phyloP scores from a whole-genome alignment of 352 stramenopile species.

The Globisporangium sylvaticum region DNA sequence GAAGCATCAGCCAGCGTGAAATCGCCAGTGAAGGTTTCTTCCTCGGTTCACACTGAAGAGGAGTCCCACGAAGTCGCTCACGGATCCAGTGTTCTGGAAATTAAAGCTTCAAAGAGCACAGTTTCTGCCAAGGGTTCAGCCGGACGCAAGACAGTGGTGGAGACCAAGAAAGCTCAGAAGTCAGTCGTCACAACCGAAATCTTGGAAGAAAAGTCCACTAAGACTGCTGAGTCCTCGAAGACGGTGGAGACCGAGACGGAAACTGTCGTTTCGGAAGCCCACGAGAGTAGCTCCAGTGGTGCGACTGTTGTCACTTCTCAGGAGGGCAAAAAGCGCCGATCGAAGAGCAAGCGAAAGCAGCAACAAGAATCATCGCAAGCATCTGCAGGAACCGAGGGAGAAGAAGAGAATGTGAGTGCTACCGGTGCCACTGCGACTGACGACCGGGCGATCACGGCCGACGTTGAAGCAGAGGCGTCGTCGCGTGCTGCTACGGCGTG shows the following conservation, averaged over 20 bases:
- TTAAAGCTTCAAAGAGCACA: background rate
- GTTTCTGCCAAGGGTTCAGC: background rate
- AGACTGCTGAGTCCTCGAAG: background rate
- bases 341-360: conserved; percentile 21
- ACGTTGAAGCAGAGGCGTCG: background rate
- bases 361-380: background rate
- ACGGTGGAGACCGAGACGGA: background rate
- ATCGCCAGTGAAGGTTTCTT: background rate
- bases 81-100: background rate
- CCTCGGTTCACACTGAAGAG: background rate
- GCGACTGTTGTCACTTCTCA: conserved; percentile 1
- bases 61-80: background rate
- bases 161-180: background rate
- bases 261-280: background rate
- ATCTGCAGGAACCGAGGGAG: background rate
- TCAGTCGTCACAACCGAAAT: background rate
- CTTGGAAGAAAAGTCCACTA: background rate
- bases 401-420: background rate
- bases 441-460: background rate
- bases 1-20: background rate
- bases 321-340: conserved; percentile 17
- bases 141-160: background rate
- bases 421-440: background rate
- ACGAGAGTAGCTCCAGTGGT: background rate
- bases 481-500: conserved; percentile 8